Evolutionary conservation across 2,329 filamentous ascomycete species (phyloP), one percentile per base, ranked within the genome.

Genomic region (Fonsecaea monophora): DNA sequence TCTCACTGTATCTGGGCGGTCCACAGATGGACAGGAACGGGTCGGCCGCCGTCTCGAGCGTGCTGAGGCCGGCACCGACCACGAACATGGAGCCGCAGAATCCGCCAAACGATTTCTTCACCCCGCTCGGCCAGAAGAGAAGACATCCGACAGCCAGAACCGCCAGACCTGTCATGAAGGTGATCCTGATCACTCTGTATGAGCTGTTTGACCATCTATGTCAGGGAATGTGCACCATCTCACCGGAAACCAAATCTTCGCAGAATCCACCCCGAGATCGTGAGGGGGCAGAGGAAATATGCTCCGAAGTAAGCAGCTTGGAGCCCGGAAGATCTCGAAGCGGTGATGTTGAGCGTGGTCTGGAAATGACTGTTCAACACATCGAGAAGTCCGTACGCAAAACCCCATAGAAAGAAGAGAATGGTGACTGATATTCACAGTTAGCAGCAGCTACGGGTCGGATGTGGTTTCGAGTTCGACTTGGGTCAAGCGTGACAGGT

Each of bases 221-320:
- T 21, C 21, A 21, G 21, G 69, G 65, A 7, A 7, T 12, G 15
- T 45, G 9, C 38, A 6, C 10, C 25, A 21, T 42, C 50, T 57
- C 45, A 57, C 42, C 74, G 62, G 66, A 77, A 85, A 10, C 83
- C 82, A 67, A 81, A 83, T 68, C 81, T 79, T n/a, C 82, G 76
- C 35, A 83, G 75, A 54, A 82, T 79, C 78, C 78, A 83, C 68
- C 74, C 71, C 10, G 71, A 73, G 30, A 71, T 71, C 8, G 72
- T 75, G 40, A 71, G 68, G 18, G 74, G 74, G 60, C 71, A 74
- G 37, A 85, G 78, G 34, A 82, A 81, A 70, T 84, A 84, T 3
- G 82, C 82, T 9, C 86, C 87, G 72, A 89, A 89, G 74, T 89
- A 89, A 2, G 86, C 85, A 35, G 83, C 87, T 70, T 89, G 86